Evolutionary conservation across 2,329 filamentous ascomycete species (phyloP).

Genomic region (Cordyceps pruinosa): DNA sequence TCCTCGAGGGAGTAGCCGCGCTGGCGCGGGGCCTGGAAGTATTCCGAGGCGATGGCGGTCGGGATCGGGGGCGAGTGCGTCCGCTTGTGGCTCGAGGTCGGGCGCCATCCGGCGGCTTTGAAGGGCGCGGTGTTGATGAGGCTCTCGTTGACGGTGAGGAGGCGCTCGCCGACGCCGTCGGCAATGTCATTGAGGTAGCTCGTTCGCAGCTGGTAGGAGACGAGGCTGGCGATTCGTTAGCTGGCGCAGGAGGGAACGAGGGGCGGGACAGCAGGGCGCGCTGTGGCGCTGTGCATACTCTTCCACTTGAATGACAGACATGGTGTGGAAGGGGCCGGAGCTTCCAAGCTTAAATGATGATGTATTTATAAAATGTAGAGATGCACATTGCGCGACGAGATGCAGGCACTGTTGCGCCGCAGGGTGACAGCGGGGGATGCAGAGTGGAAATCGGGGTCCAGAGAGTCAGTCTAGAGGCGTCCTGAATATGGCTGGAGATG

Average conservation of each 20-base stretch:
- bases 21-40: slow-evolving; percentile 66
- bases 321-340: slow-evolving; percentile 14
- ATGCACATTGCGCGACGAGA: not conserved
- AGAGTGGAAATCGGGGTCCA: not conserved
- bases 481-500: no score
- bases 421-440: not conserved
- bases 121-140: slow-evolving; percentile 76
- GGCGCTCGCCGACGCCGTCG: slow-evolving; percentile 76
- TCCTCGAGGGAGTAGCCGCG: slow-evolving; percentile 59
- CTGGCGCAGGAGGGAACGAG: not conserved
- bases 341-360: not conserved
- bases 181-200: slow-evolving; percentile 74
- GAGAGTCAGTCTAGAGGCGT: no score
- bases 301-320: slow-evolving; percentile 40
- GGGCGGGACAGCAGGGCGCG: not conserved
- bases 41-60: slow-evolving; percentile 73
- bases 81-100: slow-evolving; percentile 68
- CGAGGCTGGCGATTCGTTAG: slow-evolving; percentile 48
- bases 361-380: not conserved
- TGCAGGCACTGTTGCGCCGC: not conserved
- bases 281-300: slow-evolving; percentile 29
- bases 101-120: slow-evolving; percentile 74
- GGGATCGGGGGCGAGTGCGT: slow-evolving; percentile 83
- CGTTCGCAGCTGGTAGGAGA: slow-evolving; percentile 74
- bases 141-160: slow-evolving; percentile 73